Conservation (phyloP, 2,329 filamentous ascomycete genomes). For the Elsinoe australis region DNA sequence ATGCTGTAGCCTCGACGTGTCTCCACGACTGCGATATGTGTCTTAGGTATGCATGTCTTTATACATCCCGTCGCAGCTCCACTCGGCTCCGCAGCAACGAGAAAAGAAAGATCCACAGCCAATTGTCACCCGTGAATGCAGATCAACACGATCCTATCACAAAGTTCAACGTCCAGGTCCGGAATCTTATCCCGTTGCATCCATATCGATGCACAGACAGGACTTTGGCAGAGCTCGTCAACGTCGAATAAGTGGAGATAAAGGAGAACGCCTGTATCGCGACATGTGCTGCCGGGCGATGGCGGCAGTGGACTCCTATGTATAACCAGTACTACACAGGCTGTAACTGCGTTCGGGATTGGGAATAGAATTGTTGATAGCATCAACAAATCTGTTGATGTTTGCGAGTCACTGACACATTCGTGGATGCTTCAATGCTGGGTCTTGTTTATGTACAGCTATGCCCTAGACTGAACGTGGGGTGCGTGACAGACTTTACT, state of each 20-base stretch:
- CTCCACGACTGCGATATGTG: too few species aligned
- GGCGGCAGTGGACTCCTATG: not conserved
- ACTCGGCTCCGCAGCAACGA: slow-evolving; percentile 13
- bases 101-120: slow-evolving; percentile 1
- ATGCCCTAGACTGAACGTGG: too few species aligned
- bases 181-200: slow-evolving; percentile 11
- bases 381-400: too few species aligned
- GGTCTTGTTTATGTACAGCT: too few species aligned
- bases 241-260: slow-evolving; percentile 14
- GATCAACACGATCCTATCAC: slow-evolving; percentile 1
- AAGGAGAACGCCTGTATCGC: slow-evolving; percentile 7
- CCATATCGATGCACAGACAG: slow-evolving; percentile 15
- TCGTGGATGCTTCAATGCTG: too few species aligned
- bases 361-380: too few species aligned
- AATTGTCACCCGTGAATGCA: not conserved
- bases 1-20: too few species aligned
- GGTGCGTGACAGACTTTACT: too few species aligned
- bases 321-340: not conserved
- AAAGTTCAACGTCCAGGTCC: slow-evolving; percentile 14
- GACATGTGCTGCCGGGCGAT: slow-evolving; percentile 4
- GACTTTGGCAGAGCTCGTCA: not conserved
- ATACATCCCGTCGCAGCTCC: not conserved
- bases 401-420: too few species aligned
- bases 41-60: too few species aligned
- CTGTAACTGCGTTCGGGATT: too few species aligned